These are phyloP conservation scores for Mimosa pudica DNA, from an alignment of 306 rosid genomes.

Conservation along the genomic window DNA sequence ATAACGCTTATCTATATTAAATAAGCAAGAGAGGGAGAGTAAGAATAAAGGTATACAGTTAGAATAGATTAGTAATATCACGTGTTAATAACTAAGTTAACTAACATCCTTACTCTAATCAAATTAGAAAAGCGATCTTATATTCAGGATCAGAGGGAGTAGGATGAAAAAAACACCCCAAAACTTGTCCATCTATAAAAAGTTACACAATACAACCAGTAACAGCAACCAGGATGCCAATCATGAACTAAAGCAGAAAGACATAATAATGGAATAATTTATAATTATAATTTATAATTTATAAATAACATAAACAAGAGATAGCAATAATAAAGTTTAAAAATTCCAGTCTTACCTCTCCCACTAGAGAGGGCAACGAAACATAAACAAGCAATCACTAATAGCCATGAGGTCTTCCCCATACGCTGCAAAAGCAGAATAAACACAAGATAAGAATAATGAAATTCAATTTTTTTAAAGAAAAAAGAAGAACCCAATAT, in stretches of 20 bases:
- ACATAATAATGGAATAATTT: slow-evolving; percentile 8
- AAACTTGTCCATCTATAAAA: not conserved
- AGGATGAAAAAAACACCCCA: not conserved
- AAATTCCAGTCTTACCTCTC: slow-evolving; percentile 56
- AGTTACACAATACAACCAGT: not conserved
- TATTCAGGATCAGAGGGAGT: too few relatives aligned
- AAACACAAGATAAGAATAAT: not conserved
- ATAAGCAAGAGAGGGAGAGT: too few relatives aligned
- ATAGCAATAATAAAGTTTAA: not conserved
- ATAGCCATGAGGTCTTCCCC: slow-evolving; percentile 56
- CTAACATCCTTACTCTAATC: too few relatives aligned
- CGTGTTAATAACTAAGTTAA: too few relatives aligned
- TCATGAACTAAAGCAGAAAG: slow-evolving; percentile 6
- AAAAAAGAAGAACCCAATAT: not conserved
- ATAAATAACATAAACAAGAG: not conserved
- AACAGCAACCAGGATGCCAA: not conserved
- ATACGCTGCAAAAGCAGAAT: slow-evolving; percentile 47
- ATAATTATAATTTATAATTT: not conserved
- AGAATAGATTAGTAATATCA: too few relatives aligned
- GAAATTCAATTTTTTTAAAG: not conserved
- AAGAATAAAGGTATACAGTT: too few relatives aligned
- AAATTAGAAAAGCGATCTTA: too few relatives aligned
- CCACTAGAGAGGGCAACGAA: slow-evolving; percentile 45
- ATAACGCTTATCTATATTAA: too few relatives aligned
- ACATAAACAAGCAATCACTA: slow-evolving; percentile 44